phyloP scores from a whole-genome alignment of 2,329 filamentous ascomycete genomes.

The Trichophyton equinum region DNA sequence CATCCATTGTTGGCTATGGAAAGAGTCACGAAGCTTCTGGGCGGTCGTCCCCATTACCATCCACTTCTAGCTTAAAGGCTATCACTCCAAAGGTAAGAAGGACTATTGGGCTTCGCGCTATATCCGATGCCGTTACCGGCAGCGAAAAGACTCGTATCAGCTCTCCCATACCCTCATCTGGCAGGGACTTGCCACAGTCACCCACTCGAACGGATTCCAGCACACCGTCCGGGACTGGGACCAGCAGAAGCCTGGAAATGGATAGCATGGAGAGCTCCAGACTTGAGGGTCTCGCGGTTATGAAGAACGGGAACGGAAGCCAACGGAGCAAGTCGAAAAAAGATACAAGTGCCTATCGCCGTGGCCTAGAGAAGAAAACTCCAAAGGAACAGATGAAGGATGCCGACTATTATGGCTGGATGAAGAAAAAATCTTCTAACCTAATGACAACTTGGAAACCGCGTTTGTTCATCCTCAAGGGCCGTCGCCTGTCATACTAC shows the following conservation, averaged over 20 bases:
- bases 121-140: constrained; percentile 59
- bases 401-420: constrained; percentile 95
- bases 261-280: constrained; percentile 55
- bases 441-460: constrained; percentile 98
- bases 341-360: constrained; percentile 84
- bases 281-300: constrained; percentile 36
- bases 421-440: constrained; percentile 97
- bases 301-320: constrained; percentile 38
- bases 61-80: constrained; percentile 41
- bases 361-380: constrained; percentile 66
- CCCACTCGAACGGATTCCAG: constrained; percentile 66
- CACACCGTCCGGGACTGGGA: constrained; percentile 38
- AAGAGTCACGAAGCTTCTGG: constrained; percentile 37
- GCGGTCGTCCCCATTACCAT: constrained; percentile 32
- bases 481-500: constrained; percentile 84
- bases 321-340: constrained; percentile 64
- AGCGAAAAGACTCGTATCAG: constrained; percentile 39
- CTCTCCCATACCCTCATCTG: constrained; percentile 32
- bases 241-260: constrained; percentile 57
- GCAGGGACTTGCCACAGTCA: constrained; percentile 46
- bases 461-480: constrained; percentile 86
- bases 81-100: constrained; percentile 47
- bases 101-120: constrained; percentile 62
- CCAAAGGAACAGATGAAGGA: constrained; percentile 73
- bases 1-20: constrained; percentile 30